Conservation (phyloP, 2,329 filamentous ascomycete species). For the Pleomassaria siparia region DNA sequence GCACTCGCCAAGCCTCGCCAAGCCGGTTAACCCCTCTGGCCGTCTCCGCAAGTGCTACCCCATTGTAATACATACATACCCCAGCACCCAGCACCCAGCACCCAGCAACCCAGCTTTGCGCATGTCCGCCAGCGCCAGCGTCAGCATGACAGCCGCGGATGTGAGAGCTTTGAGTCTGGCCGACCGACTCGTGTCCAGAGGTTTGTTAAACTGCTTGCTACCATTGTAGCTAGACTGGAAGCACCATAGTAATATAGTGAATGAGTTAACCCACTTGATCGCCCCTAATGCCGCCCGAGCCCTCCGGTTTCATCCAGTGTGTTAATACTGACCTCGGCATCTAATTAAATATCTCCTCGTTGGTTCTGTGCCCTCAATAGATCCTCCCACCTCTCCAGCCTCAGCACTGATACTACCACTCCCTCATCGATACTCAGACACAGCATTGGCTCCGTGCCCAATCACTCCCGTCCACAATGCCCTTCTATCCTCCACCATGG, state of each 20-base stretch:
- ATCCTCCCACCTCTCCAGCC: neutral
- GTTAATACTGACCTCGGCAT: neutral
- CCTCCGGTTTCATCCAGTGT: neutral
- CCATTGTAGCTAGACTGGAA: too few species aligned
- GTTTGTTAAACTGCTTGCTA: conserved; percentile 1
- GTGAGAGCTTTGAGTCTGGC: neutral
- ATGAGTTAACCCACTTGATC: neutral
- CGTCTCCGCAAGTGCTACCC: neutral
- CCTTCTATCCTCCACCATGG: conserved; percentile 64
- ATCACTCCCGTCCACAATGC: conserved; percentile 34
- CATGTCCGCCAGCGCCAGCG: neutral
- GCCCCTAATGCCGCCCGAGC: neutral
- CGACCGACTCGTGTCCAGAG: neutral
- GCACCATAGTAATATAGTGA: too few species aligned
- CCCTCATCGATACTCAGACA: neutral
- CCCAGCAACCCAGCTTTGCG: conserved; percentile 2
- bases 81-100: too few species aligned
- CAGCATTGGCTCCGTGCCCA: neutral
- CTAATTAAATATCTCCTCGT: too few species aligned
- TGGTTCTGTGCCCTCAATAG: too few species aligned
- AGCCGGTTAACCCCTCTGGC: neutral
- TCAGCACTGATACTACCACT: neutral
- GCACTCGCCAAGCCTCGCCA: neutral
- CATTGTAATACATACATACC: too few species aligned
- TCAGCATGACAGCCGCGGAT: neutral